phyloP scores from a whole-genome alignment of 768 basidiomycete genomes.

The Neoboletus brunneissimus region DNA sequence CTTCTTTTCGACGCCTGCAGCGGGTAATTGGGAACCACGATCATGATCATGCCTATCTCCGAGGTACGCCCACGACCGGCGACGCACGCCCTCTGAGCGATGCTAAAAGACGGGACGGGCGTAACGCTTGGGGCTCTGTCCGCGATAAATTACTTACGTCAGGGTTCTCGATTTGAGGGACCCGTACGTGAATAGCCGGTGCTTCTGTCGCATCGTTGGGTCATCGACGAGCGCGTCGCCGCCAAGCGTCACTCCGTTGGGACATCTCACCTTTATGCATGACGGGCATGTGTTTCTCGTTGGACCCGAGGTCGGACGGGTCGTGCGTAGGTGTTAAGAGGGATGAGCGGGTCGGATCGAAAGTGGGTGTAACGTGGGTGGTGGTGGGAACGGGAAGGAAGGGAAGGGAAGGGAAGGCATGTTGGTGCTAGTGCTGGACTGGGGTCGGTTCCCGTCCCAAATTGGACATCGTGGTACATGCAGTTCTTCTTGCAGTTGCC shows the following conservation, averaged over 20 bases:
- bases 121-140: no score
- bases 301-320: conserved; percentile 54
- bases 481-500: conserved; percentile 70
- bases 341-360: background rate
- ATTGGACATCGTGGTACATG: conserved; percentile 45
- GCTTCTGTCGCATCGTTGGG: conserved; percentile 27
- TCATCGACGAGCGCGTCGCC: conserved; percentile 48
- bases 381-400: background rate
- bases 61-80: conserved; percentile 10
- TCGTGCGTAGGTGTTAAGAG: conserved; percentile 35
- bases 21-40: conserved; percentile 21
- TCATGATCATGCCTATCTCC: conserved; percentile 10
- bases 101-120: conserved; percentile 10
- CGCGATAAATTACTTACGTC: no score
- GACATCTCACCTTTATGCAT: conserved; percentile 45
- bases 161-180: conserved; percentile 55
- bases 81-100: conserved; percentile 14
- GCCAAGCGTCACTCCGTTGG: conserved; percentile 48
- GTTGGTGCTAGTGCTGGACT: conserved; percentile 2
- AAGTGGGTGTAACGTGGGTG: background rate
- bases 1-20: conserved; percentile 62
- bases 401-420: no score
- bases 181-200: conserved; percentile 29
- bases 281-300: conserved; percentile 54
- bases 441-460: background rate